Evolutionary conservation across 2,329 filamentous ascomycete genomes (phyloP).

Genomic region (Epichloe sibirici): DNA sequence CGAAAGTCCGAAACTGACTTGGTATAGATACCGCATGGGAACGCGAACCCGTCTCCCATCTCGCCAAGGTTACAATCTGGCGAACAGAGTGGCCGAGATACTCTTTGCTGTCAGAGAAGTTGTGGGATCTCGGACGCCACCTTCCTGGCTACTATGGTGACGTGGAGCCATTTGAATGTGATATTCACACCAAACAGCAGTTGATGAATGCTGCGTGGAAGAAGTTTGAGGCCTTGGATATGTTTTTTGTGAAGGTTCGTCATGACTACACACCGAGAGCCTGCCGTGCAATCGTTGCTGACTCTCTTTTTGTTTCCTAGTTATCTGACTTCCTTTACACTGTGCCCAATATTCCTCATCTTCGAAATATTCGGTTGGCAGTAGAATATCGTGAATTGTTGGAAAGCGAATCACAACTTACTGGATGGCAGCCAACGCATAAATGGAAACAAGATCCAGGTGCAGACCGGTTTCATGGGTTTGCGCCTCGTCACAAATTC

Average conservation of each 20-base stretch:
- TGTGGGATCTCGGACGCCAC: conserved; percentile 41
- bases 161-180: conserved; percentile 31
- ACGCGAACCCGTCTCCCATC: conserved; percentile 35
- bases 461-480: conserved; percentile 35
- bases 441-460: conserved; percentile 52
- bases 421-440: conserved; percentile 27
- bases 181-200: conserved; percentile 29
- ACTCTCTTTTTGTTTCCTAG: conserved; percentile 19
- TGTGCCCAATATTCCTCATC: conserved; percentile 44
- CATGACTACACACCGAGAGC: background rate
- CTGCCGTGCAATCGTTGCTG: conserved; percentile 4
- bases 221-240: conserved; percentile 43
- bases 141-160: conserved; percentile 39
- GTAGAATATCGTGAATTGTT: conserved; percentile 49
- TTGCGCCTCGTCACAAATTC: conserved; percentile 45
- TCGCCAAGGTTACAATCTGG: conserved; percentile 50
- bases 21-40: conserved; percentile 47
- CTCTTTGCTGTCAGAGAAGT: conserved; percentile 35
- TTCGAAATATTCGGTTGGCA: conserved; percentile 41
- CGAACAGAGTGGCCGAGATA: conserved; percentile 44
- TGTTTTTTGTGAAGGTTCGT: conserved; percentile 55
- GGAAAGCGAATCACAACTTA: conserved; percentile 34
- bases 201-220: conserved; percentile 38
- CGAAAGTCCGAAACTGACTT: background rate
- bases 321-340: conserved; percentile 50